phyloP scores from a whole-genome alignment of 2,329 filamentous ascomycete species.

The Botrytis galanthina region DNA sequence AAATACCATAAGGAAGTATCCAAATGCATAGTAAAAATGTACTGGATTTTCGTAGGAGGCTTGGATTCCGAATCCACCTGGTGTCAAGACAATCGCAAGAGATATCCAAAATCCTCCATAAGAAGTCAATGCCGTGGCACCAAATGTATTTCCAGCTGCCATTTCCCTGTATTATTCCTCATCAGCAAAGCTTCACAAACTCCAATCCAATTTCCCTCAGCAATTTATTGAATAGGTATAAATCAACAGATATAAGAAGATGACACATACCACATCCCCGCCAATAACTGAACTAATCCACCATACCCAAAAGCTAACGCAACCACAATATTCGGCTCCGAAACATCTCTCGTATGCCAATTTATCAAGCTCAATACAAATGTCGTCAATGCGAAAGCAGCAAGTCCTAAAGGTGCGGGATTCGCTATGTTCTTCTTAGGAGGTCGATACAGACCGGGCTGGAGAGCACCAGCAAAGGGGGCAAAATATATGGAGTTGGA shows the following conservation, averaged over 20 bases:
- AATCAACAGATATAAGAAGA: not conserved
- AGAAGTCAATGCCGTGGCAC: not conserved
- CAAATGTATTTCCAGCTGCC: not conserved
- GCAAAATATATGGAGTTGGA: not conserved
- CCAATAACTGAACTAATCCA: not conserved
- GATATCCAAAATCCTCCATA: not conserved
- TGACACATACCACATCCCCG: not conserved
- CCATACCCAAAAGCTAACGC: not conserved
- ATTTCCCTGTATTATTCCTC: not conserved
- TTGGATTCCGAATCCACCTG: not conserved
- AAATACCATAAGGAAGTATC: not conserved
- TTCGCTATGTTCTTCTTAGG: not conserved
- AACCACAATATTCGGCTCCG: not conserved
- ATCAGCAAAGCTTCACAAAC: not conserved
- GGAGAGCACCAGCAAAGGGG: not conserved
- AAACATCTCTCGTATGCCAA: not conserved
- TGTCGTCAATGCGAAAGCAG: not conserved
- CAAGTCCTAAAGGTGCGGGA: not conserved
- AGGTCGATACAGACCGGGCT: not conserved
- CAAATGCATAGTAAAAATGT: not conserved
- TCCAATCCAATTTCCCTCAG: rapidly evolving
- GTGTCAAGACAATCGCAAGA: not conserved
- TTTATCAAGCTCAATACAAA: not conserved
- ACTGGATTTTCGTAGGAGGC: not conserved
- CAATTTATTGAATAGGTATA: not conserved